Base-by-base conservation (phyloP, 208 protist genomes). In the Leishmania tropica region DNA sequence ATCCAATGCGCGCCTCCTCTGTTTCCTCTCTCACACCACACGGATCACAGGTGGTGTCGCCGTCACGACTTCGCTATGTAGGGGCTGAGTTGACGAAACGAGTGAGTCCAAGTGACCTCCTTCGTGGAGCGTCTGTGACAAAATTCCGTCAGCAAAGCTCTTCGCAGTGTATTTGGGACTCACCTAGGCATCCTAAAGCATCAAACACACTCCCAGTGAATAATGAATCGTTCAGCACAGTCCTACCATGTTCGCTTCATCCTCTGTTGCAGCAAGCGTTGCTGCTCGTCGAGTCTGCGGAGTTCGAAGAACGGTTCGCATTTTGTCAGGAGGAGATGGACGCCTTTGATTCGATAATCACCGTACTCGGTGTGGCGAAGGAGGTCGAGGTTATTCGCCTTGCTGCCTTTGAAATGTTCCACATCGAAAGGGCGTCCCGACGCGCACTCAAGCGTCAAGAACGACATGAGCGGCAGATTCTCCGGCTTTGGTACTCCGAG, bases 321-420 rank as follows among this genome's bases (percentile, higher is more conserved):
- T 76, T 93, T 64, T 51, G 62, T 54, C 89, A 85, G 53, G 85
- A 89, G 35, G 85, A 89, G 40, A 78, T 74, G 11, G 58, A 78
- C 71, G 70, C 45, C 3, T 91, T 93, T 60, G 79, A 85, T 48
- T 67, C 74, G 5, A 83, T 96, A 19, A 47, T 89, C 40, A 62
- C 76, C 4, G 40, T 75, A 47, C 85, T 92, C 75, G 78, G 81
- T 53, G 81, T 87, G 37, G 76, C 82, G 54, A 65, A 86, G 62
- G 86, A 87, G 48, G 77, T 90, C 62, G 89, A 92, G 60, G 37
- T 40, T 19, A 81, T 92, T 74, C 86, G 88, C 60, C 64, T 83
- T 40, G 88, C 92, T 24, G 87, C 86, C 1, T 89, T 93, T 77
- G 81, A 92, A 62, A 75, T 94, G 68, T 89, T 96, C 62, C 40